Percentiles rank a stretch among this genome's conserved stretches.
Conservation (phyloP, 495 filamentous ascomycete genomes). For the Parachaetomium inaequale region DNA sequence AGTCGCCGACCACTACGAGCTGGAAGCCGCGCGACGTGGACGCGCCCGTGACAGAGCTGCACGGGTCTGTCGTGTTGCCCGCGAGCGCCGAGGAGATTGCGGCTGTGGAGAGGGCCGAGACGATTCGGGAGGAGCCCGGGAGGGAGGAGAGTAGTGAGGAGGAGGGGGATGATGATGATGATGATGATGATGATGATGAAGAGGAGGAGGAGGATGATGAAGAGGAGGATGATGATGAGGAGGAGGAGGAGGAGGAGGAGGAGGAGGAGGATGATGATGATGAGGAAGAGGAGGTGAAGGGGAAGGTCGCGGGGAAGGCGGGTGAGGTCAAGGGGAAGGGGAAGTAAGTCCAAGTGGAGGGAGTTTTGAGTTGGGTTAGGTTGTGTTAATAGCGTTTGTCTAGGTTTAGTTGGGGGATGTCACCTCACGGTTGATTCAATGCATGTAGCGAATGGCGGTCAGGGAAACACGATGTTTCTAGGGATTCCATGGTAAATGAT, state of each 20-base stretch:
- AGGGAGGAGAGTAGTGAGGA: slow-evolving; percentile 30
- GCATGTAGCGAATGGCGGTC: too few species aligned
- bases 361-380: neutral
- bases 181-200: slow-evolving; percentile 33
- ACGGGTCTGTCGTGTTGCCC: slow-evolving; percentile 29
- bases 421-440: neutral
- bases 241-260: slow-evolving; percentile 20
- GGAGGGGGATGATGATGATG: slow-evolving; percentile 25
- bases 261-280: slow-evolving; percentile 29
- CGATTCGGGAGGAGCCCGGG: slow-evolving; percentile 35
- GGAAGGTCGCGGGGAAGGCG: slow-evolving; percentile 3
- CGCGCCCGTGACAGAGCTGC: slow-evolving; percentile 31
- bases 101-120: slow-evolving; percentile 38
- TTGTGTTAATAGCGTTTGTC: neutral
- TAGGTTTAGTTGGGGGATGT: neutral
- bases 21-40: slow-evolving; percentile 45
- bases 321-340: neutral
- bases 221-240: slow-evolving; percentile 11
- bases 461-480: neutral
- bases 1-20: slow-evolving; percentile 43
- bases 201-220: slow-evolving; percentile 23
- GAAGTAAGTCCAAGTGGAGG: too few species aligned
- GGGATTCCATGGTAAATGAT: too few species aligned
- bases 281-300: slow-evolving; percentile 1
- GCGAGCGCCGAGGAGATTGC: slow-evolving; percentile 39